Percentiles rank a stretch among this genome's conserved stretches.
phyloP scores from a whole-genome alignment of 2,329 filamentous ascomycete genomes.

The Penicillium sp. region DNA sequence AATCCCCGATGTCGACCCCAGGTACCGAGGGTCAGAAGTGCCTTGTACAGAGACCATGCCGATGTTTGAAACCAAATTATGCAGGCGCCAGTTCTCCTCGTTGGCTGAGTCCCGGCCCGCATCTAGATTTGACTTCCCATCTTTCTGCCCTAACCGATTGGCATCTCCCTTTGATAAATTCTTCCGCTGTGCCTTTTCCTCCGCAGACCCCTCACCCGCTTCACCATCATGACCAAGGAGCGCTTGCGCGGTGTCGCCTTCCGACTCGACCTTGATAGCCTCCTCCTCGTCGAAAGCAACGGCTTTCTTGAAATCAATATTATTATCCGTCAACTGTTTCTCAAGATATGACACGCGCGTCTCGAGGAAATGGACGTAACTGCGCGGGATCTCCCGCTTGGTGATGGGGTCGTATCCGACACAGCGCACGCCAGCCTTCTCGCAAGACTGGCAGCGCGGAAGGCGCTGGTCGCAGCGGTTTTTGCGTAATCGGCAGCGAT shows the following conservation, averaged over 20 bases:
- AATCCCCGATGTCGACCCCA: slow-evolving; percentile 83
- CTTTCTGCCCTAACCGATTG: slow-evolving; percentile 16
- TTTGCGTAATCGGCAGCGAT: slow-evolving; percentile 85
- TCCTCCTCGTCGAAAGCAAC: slow-evolving; percentile 59
- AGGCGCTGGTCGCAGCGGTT: slow-evolving; percentile 93
- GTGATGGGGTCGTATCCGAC: slow-evolving; percentile 96
- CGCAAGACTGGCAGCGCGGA: slow-evolving; percentile 84
- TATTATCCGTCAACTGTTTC: slow-evolving; percentile 63
- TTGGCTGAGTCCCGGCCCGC: slow-evolving; percentile 44
- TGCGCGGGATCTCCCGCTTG: slow-evolving; percentile 88
- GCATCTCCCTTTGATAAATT: slow-evolving; percentile 25
- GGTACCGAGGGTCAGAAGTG: slow-evolving; percentile 71
- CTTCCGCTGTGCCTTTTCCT: slow-evolving; percentile 14
- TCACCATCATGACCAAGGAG: slow-evolving; percentile 20
- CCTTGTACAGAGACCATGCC: slow-evolving; percentile 75
- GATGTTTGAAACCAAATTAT: slow-evolving; percentile 65
- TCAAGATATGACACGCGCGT: slow-evolving; percentile 81
- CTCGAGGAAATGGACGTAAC: slow-evolving; percentile 93
- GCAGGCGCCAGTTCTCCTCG: slow-evolving; percentile 59
- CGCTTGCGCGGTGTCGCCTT: slow-evolving; percentile 24
- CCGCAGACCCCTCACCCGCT: slow-evolving; percentile 12
- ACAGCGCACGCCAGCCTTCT: slow-evolving; percentile 86
- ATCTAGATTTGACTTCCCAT: slow-evolving; percentile 20
- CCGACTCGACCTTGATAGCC: slow-evolving; percentile 30
- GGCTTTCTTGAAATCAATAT: slow-evolving; percentile 68